Evolutionary conservation across 2,329 filamentous ascomycete genomes (phyloP).

Genomic region (Clonostachys byssicola): DNA sequence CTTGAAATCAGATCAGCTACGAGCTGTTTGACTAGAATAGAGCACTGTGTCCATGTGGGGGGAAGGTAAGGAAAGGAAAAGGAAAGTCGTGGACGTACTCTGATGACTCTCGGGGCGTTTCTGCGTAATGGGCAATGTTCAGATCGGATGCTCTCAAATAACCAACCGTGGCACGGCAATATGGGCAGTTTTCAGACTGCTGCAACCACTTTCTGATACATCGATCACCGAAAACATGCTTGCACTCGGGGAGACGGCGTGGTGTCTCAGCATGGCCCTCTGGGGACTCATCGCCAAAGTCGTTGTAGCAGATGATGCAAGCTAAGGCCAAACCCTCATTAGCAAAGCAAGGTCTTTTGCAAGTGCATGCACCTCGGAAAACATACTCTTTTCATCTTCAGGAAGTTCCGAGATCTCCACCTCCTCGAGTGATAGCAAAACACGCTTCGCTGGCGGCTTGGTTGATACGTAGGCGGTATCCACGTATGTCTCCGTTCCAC

Average conservation of each 20-base stretch:
- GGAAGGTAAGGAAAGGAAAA: no score
- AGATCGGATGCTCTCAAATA: no score
- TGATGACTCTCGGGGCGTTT: no score
- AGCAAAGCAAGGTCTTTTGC: no score
- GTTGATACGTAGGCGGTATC: no score
- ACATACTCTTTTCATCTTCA: neutral
- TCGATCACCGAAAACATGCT: conserved; percentile 59
- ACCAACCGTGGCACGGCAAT: conserved; percentile 44
- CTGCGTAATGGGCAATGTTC: no score
- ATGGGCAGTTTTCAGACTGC: conserved; percentile 59
- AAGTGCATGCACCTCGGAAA: neutral
- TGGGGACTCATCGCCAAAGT: conserved; percentile 51
- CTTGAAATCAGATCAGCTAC: no score
- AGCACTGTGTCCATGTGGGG: no score
- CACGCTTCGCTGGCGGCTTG: neutral
- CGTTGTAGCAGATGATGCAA: conserved; percentile 63
- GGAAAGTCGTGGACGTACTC: no score
- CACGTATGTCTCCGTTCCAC: no score
- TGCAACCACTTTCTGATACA: conserved; percentile 65
- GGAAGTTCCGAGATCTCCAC: neutral
- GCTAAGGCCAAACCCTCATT: conserved; percentile 24
- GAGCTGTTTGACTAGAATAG: no score
- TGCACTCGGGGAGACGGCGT: conserved; percentile 56
- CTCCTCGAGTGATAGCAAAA: neutral
- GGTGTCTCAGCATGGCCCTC: conserved; percentile 55